Evolutionary conservation across 225 moss, liverwort and hornwort genomes (phyloP), one percentile per base, ranked within the genome.

Genomic region (Pseudisothecium myosuroides): DNA sequence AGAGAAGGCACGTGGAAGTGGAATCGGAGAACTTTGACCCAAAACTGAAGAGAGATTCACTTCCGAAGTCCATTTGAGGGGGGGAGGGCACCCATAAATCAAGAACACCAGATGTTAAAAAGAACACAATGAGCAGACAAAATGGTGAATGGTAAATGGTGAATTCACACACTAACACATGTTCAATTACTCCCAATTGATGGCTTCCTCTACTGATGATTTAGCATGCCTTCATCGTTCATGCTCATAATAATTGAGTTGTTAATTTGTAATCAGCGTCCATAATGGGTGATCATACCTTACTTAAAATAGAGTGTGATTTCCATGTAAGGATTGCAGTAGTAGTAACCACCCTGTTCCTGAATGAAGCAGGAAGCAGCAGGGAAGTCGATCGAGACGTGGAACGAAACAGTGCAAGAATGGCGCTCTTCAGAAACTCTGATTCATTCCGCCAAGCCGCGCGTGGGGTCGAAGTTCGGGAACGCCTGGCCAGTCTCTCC

Each of bases 391-490:
- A 37, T 43, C 87, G 47, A 82, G 87, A 83, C 72, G 76, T 74
- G 47, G 90, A 87, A n/a, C 80, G 91, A 68, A 87, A 87, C 36
- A 91, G 90, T 75, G 90, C 91, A 20, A 88, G 90, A 49, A 20
- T 75, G 78, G 89, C 89, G 24, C 91, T 92, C 19, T 91, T 90
- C 15, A 90, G 89, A 23, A 94, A 94, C 76, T 94, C 91, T 50
- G 80, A 90, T 58, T 94, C 94, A 7, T 91, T 92, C 68, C 87
- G 89, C 41, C 92, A 91, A 89, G 91, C 92, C 39, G 92, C 94
- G 36, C 94, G 92, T 18, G 90, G 92, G 34, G 91, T 92, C 16
- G 90, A 92, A 86, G 81, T 92, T 56, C 87, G 90, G 64, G 91
- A 94, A 81, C 83, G 91, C 15, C 86, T 94, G 67, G 89, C 91